These are phyloP conservation scores for Russula abietina DNA, from an alignment of 768 basidiomycete species.

Conservation along the genomic window DNA sequence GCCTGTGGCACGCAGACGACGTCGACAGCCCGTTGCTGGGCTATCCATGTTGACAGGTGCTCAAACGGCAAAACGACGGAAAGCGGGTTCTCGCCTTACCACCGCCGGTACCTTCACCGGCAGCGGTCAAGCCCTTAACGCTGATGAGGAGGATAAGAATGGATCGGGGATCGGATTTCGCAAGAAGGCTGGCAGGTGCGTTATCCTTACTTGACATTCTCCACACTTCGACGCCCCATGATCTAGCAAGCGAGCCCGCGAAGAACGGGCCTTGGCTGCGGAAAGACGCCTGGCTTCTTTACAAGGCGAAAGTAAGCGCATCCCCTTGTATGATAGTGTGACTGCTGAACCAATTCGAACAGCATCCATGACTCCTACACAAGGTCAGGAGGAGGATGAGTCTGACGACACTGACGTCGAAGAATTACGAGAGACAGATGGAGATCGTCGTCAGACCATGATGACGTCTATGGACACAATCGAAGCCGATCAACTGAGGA, in stretches of 20 bases:
- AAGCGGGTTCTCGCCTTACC: constrained; percentile 63
- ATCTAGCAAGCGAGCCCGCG: constrained; percentile 67
- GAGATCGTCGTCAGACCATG: constrained; percentile 47
- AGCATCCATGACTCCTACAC: constrained; percentile 1
- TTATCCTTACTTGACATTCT: neutral
- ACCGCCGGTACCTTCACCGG: constrained; percentile 56
- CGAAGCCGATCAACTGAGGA: constrained; percentile 41
- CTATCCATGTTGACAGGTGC: constrained; percentile 54
- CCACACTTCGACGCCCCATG: neutral
- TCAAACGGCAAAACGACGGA: constrained; percentile 62
- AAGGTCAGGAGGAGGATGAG: constrained; percentile 7
- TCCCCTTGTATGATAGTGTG: neutral
- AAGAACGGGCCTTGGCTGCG: constrained; percentile 70
- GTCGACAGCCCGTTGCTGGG: constrained; percentile 37
- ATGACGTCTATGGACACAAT: constrained; percentile 41
- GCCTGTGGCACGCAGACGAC: constrained; percentile 44
- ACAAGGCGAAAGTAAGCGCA: constrained; percentile 33
- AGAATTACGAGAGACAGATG: constrained; percentile 35
- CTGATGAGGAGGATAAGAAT: constrained; percentile 36
- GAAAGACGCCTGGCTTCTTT: constrained; percentile 53
- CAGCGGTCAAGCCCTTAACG: constrained; percentile 45
- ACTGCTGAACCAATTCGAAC: neutral
- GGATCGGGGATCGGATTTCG: constrained; percentile 57
- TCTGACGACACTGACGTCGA: constrained; percentile 20
- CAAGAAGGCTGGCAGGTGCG: constrained; percentile 62